These are phyloP conservation scores for Marasmius sp. DNA, from an alignment of 1,284 basidiomycete genomes.

Conservation along the genomic window DNA sequence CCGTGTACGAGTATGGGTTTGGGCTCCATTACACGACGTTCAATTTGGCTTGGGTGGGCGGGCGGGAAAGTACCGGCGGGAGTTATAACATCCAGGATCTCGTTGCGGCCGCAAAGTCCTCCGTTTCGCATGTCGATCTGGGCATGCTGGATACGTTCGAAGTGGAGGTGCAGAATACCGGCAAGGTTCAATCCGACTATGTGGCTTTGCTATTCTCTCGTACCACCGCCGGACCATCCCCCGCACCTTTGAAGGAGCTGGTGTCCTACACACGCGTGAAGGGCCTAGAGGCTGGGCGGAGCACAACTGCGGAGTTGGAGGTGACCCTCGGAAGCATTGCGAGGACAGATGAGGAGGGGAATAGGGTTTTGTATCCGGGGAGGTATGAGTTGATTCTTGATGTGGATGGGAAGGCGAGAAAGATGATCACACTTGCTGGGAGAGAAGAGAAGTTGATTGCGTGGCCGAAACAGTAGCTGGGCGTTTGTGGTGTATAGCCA, in stretches of 20 bases:
- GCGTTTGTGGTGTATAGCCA: too few species aligned
- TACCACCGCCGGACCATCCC: conserved; percentile 46
- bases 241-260: conserved; percentile 52
- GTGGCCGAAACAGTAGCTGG: conserved; percentile 31
- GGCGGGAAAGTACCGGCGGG: conserved; percentile 27
- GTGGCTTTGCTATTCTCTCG: conserved; percentile 54
- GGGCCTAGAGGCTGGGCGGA: conserved; percentile 34
- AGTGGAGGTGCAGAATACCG: conserved; percentile 48
- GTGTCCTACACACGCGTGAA: conserved; percentile 49
- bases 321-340: conserved; percentile 54
- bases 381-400: conserved; percentile 47
- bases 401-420: conserved; percentile 23
- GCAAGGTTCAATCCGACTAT: conserved; percentile 51
- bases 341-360: conserved; percentile 46
- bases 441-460: conserved; percentile 35
- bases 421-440: conserved; percentile 37
- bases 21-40: conserved; percentile 58
- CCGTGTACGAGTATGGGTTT: conserved; percentile 50
- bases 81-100: conserved; percentile 43
- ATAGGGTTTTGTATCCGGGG: conserved; percentile 47
- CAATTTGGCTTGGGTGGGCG: conserved; percentile 18
- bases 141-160: conserved; percentile 47
- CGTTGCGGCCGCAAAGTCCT: conserved; percentile 22
- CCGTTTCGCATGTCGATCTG: conserved; percentile 37
- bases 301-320: conserved; percentile 34